A percentile compares a stretch with the other conserved stretches of the same genome.
phyloP scores from a whole-genome alignment of 768 basidiomycete genomes.

The Boletellus ananas region DNA sequence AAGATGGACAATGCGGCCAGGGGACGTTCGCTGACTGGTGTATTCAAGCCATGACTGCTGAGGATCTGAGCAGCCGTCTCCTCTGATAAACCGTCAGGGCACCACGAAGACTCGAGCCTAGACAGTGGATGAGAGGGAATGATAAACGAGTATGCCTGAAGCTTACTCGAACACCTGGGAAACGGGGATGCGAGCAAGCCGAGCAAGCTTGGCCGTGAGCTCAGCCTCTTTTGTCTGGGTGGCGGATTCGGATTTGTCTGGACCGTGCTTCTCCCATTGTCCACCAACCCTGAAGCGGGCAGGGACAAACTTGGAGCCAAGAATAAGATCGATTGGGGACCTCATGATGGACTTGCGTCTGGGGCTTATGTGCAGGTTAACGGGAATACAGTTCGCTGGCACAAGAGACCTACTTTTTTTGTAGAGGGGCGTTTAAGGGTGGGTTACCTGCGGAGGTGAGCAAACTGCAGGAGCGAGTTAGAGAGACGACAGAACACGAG shows the following conservation, averaged over 20 bases:
- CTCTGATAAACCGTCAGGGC: conserved; percentile 21
- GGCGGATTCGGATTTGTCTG: conserved; percentile 20
- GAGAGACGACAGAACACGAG: not conserved
- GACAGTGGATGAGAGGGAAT: not conserved
- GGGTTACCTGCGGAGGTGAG: conserved; percentile 27
- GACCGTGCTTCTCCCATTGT: conserved; percentile 18
- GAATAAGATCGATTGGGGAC: conserved; percentile 18
- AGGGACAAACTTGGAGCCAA: conserved; percentile 21
- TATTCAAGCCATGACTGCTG: conserved; percentile 24
- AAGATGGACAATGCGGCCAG: conserved; percentile 27
- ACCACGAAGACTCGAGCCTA: conserved; percentile 28
- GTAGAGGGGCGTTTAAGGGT: conserved; percentile 22
- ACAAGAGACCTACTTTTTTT: conserved; percentile 12
- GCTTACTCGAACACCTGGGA: conserved; percentile 24
- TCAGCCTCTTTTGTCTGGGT: conserved; percentile 18
- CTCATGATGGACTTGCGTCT: conserved; percentile 19
- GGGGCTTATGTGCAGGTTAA: conserved; percentile 12
- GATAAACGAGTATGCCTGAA: not conserved
- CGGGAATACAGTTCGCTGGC: not conserved
- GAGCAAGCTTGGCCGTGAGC: conserved; percentile 22
- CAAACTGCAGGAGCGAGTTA: conserved; percentile 19
- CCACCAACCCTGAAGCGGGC: conserved; percentile 17
- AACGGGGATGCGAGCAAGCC: conserved; percentile 23
- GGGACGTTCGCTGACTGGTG: conserved; percentile 30
- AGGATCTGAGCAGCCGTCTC: conserved; percentile 18